Conservation (phyloP, 306 rosid species). For the Quercus berberidifolia region DNA sequence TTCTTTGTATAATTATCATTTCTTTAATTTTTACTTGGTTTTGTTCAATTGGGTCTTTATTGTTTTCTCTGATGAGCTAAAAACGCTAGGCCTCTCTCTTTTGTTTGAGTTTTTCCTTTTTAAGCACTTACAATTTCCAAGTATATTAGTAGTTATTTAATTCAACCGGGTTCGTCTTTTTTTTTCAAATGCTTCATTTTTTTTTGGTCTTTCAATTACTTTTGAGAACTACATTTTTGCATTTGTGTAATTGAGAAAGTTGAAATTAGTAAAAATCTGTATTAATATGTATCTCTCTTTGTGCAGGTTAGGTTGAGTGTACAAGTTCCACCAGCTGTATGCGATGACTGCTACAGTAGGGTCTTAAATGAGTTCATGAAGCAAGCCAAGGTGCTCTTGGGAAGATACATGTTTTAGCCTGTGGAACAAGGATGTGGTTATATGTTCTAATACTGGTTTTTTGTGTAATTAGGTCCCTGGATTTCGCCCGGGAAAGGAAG, state of each 20-base stretch:
- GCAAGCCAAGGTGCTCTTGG: slow-evolving; percentile 59
- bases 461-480: slow-evolving; percentile 67
- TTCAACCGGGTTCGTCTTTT: neutral
- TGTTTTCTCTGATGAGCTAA: neutral
- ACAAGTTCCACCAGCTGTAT: slow-evolving; percentile 74
- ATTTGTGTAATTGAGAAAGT: neutral
- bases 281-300: neutral
- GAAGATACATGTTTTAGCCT: slow-evolving; percentile 10
- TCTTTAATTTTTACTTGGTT: neutral
- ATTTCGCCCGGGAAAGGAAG: slow-evolving; percentile 72
- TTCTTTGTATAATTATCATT: neutral
- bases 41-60: neutral
- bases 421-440: neutral
- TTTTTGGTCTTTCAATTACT: neutral
- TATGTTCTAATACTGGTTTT: slow-evolving; percentile 15
- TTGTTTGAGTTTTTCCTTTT: neutral
- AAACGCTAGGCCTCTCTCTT: neutral
- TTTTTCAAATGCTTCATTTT: neutral
- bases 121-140: neutral
- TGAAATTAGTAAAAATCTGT: neutral
- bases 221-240: neutral
- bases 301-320: slow-evolving; percentile 79
- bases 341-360: slow-evolving; percentile 74
- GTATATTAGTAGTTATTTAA: neutral
- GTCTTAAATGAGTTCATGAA: slow-evolving; percentile 72